Evolutionary conservation across 192 early-diverging fungal genomes (phyloP).

Genomic region (Paraglomus brasilianum): DNA sequence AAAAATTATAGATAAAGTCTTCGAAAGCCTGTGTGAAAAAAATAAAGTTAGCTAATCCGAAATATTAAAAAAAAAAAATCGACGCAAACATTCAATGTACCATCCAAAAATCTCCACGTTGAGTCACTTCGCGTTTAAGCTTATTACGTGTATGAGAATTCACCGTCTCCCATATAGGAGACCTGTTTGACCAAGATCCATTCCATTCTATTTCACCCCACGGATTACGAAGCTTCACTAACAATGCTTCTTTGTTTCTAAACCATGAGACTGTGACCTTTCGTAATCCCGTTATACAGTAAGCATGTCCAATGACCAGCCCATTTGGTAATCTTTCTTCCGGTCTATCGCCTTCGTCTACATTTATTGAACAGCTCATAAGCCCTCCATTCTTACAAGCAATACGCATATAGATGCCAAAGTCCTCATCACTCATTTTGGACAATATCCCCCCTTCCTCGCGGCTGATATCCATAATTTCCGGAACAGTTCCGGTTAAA

Average conservation of each 20-base stretch:
- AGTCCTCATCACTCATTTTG: conserved; percentile 32
- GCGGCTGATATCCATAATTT: conserved; percentile 34
- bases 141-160: conserved; percentile 36
- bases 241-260: conserved; percentile 31
- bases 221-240: conserved; percentile 46
- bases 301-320: conserved; percentile 39
- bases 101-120: conserved; percentile 52
- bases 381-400: conserved; percentile 31
- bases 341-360: conserved; percentile 4
- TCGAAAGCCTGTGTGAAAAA: conserved; percentile 25
- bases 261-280: conserved; percentile 34
- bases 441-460: not conserved
- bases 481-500: conserved; percentile 48
- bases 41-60: not conserved
- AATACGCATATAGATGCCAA: conserved; percentile 30
- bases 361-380: conserved; percentile 46
- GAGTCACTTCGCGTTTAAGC: conserved; percentile 32
- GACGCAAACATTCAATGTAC: conserved; percentile 29
- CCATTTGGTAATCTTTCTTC: conserved; percentile 33
- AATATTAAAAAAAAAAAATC: conserved; percentile 21
- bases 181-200: conserved; percentile 43
- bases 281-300: conserved; percentile 40
- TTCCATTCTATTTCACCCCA: conserved; percentile 41
- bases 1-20: conserved; percentile 47
- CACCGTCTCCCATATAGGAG: conserved; percentile 41